phyloP scores from a whole-genome alignment of 148 eudicot genomes.

The Rhododendron henanense region DNA sequence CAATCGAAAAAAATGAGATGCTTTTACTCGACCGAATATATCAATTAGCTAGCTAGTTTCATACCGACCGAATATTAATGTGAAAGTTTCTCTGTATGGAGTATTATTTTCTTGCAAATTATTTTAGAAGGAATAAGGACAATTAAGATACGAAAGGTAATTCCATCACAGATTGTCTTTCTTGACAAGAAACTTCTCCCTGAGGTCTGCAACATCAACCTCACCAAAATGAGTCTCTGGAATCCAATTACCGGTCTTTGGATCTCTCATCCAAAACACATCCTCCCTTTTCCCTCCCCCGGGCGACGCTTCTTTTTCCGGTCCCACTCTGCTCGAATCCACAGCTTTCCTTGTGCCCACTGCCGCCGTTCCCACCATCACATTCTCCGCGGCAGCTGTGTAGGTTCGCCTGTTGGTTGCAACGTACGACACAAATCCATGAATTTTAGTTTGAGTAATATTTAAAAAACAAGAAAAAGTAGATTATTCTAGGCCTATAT shows the following conservation, averaged over 20 bases:
- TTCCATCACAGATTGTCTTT: background rate
- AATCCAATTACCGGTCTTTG: constrained; percentile 26
- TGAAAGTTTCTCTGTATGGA: no score
- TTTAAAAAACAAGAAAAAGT: background rate
- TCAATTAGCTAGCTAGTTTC: no score
- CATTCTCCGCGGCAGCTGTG: constrained; percentile 6
- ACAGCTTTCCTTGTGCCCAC: background rate
- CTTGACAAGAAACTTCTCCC: constrained; percentile 18
- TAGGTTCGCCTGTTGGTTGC: constrained; percentile 5
- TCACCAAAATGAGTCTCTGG: constrained; percentile 25
- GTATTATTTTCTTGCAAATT: background rate
- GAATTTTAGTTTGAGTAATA: background rate
- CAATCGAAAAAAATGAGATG: background rate
- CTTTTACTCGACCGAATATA: background rate
- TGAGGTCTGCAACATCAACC: constrained; percentile 19
- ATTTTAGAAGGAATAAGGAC: background rate
- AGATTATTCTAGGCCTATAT: background rate
- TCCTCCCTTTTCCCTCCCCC: background rate
- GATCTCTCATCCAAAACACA: constrained; percentile 29
- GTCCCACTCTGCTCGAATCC: background rate
- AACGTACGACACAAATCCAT: background rate
- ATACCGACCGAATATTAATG: no score
- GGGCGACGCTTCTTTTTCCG: background rate
- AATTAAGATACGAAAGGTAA: background rate
- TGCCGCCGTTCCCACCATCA: background rate